Base-by-base conservation (phyloP, 2,329 filamentous ascomycete species). In the Aaosphaeria pasadenensis region DNA sequence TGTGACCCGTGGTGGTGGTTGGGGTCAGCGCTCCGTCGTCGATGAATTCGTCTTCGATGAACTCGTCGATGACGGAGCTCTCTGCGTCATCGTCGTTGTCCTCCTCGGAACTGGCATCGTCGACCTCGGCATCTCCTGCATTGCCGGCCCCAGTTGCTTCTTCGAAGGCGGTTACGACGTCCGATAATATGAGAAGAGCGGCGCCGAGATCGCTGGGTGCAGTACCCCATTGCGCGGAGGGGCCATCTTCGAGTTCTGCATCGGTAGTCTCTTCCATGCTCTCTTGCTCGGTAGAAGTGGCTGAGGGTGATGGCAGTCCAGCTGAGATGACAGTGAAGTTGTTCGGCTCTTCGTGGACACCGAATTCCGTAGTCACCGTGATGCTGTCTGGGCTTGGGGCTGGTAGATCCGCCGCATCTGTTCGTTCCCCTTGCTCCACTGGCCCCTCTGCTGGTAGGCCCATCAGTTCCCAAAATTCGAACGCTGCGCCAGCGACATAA, bases 341-440 rank as follows among this genome's bases (percentile, higher is more conserved):
- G 36, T 52, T 64, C 0, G 61, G 59, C 42, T 68, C 66, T 30
- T 68, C 57, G 11, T 56, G 49, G 6, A 68, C 64, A 5, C 65
- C 66, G 42, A 69, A 69, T 7, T 63, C 65, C 1, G 62, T 68
- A 1, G 63, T 67, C 0, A 69, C 64, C 0, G 64, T 68, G 33
- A 68, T 69, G 5, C 58, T 61, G 47, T 68, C 66, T 0, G 64
- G 63, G 43, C 61, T 68, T 2, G 61, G 54, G 7, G 59, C 50
- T 4, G 60, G 55, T 2, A 58, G 48, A 29, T 56, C 51, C 13
- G 47, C 52, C n/a, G 47, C 46, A 13, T 50, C 51, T 11, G 49
- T 48, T 5, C 43, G 39, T 5, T 44, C 41, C 17, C 17, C 17
- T 24, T 24, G 17, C 17, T 24, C 17, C 17, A 24, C 17, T 24